Evolutionary conservation across 331 rosid species (phyloP).

Genomic region (Dryas integrifolia): DNA sequence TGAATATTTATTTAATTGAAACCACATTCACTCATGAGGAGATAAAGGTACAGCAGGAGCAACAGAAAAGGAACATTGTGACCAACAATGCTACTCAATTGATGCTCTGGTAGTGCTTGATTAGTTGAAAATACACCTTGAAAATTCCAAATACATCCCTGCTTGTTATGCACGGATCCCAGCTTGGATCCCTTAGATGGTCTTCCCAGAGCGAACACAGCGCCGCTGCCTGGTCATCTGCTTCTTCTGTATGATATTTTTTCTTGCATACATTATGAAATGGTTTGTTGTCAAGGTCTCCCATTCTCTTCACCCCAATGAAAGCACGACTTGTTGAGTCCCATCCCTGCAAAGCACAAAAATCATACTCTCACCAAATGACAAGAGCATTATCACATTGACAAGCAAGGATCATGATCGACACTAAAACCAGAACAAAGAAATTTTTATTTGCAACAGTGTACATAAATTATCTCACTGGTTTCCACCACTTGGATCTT

Average conservation of each 20-base stretch:
- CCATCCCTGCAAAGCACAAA: conserved; percentile 31
- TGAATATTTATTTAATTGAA: neutral
- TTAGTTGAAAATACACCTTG: conserved; percentile 24
- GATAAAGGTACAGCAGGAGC: neutral
- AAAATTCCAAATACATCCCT: conserved; percentile 21
- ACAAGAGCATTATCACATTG: neutral
- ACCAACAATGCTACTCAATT: neutral
- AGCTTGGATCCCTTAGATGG: conserved; percentile 3
- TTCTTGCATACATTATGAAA: conserved; percentile 4
- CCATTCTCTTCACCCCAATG: conserved; percentile 25
- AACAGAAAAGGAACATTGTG: too few relatives aligned
- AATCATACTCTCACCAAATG: neutral
- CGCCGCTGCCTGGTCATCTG: neutral
- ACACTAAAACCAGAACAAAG: neutral
- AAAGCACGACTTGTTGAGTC: neutral
- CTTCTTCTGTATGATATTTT: conserved; percentile 4
- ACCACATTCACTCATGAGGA: neutral
- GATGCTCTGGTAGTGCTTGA: neutral
- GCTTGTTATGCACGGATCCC: conserved; percentile 21
- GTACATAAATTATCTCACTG: neutral
- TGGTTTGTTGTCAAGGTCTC: conserved; percentile 22
- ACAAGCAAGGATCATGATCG: neutral
- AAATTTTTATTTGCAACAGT: neutral
- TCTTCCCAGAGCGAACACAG: conserved; percentile 5
- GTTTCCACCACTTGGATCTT: neutral